These are phyloP conservation scores for Prunus davidiana DNA, from an alignment of 306 rosid species.

Conservation along the genomic window DNA sequence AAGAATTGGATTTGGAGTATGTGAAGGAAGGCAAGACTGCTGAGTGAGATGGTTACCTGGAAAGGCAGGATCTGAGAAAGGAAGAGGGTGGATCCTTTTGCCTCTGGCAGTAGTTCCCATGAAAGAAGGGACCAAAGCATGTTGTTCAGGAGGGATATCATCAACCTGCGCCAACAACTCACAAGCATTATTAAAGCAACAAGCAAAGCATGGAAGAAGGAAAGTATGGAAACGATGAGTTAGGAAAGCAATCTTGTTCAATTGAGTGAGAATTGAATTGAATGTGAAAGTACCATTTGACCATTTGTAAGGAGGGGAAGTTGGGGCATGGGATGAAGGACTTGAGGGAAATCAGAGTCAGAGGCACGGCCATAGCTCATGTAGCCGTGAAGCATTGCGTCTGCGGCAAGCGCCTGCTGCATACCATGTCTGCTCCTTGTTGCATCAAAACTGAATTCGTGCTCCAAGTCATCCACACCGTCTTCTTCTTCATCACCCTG, in stretches of 20 bases:
- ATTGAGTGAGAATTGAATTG: background rate
- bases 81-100: slow-evolving; percentile 27
- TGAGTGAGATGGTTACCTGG: slow-evolving; percentile 13
- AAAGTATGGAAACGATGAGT: background rate
- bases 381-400: slow-evolving; percentile 31
- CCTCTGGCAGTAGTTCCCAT: slow-evolving; percentile 31
- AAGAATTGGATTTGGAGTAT: background rate
- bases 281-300: slow-evolving; percentile 21
- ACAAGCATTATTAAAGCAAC: slow-evolving; percentile 2
- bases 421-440: slow-evolving; percentile 10
- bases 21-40: background rate
- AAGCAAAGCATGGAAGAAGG: background rate
- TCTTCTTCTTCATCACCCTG: slow-evolving; percentile 85
- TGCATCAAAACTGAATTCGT: slow-evolving; percentile 45
- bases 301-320: slow-evolving; percentile 36
- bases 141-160: slow-evolving; percentile 34
- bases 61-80: slow-evolving; percentile 26
- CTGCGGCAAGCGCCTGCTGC: slow-evolving; percentile 12
- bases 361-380: slow-evolving; percentile 27
- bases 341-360: slow-evolving; percentile 18
- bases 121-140: slow-evolving; percentile 44
- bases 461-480: slow-evolving; percentile 58
- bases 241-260: background rate
- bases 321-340: slow-evolving; percentile 18
- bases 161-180: slow-evolving; percentile 26